phyloP scores from a whole-genome alignment of 2,329 filamentous ascomycete species.

The Aspergillus fumigatiaffinis region DNA sequence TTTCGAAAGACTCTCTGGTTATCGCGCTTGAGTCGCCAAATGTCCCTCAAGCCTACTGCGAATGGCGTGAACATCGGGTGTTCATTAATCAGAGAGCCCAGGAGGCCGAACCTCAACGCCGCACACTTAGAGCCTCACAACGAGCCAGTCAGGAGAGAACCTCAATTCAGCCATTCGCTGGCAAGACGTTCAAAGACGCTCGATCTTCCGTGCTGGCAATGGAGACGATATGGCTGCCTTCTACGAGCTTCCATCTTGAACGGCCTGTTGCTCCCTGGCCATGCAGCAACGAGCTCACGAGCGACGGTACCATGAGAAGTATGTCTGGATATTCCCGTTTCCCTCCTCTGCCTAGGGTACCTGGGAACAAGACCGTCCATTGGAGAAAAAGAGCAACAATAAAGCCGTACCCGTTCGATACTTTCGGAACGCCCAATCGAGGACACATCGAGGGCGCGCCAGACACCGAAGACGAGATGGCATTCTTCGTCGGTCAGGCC shows the following conservation, averaged over 20 bases:
- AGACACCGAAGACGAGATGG: slow-evolving; percentile 11
- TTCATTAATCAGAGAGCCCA: slow-evolving; percentile 11
- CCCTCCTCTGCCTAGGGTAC: slow-evolving; percentile 27
- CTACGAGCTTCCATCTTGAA: slow-evolving; percentile 3
- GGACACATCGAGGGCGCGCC: background rate
- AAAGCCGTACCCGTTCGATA: slow-evolving; percentile 19
- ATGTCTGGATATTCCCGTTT: slow-evolving; percentile 28
- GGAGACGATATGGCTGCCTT: slow-evolving; percentile 26
- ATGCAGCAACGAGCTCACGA: slow-evolving; percentile 26
- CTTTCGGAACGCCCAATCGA: slow-evolving; percentile 13
- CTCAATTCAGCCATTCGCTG: slow-evolving; percentile 15
- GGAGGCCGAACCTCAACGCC: slow-evolving; percentile 6
- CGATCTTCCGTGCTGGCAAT: slow-evolving; percentile 22
- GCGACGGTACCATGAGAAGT: slow-evolving; percentile 28
- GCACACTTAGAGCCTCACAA: slow-evolving; percentile 4
- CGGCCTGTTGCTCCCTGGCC: slow-evolving; percentile 27
- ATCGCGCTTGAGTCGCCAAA: slow-evolving; percentile 24
- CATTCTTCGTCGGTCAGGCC: slow-evolving; percentile 7
- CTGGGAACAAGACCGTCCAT: slow-evolving; percentile 28
- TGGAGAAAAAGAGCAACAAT: slow-evolving; percentile 27
- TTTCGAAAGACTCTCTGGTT: slow-evolving; percentile 18
- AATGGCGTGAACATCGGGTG: slow-evolving; percentile 20
- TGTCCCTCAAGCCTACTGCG: slow-evolving; percentile 19
- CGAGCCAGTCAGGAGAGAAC: slow-evolving; percentile 1
- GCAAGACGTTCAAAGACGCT: slow-evolving; percentile 18